Evolutionary conservation across 208 protist species (phyloP).

Genomic region (Novymonas esmeraldas): DNA sequence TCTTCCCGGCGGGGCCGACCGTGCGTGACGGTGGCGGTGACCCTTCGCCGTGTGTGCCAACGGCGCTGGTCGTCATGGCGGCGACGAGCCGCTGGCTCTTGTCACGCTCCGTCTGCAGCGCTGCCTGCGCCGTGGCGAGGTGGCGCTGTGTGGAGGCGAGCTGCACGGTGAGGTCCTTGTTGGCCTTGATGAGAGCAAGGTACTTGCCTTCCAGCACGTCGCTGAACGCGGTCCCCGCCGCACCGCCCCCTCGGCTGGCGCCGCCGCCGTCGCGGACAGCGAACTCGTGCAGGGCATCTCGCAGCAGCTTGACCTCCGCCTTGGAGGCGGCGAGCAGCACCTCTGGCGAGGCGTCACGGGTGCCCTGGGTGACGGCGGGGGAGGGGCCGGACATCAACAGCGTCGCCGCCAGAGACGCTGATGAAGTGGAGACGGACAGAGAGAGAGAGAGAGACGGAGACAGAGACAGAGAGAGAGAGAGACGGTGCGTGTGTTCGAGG

Average conservation of each 20-base stretch:
- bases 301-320: constrained; percentile 43
- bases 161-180: constrained; percentile 51
- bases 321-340: constrained; percentile 20
- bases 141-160: constrained; percentile 32
- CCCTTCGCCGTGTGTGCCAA: constrained; percentile 7
- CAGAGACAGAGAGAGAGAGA: neutral
- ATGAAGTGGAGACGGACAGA: too few species aligned
- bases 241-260: constrained; percentile 2
- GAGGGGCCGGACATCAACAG: neutral
- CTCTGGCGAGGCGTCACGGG: constrained; percentile 8
- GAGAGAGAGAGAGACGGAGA: too few species aligned
- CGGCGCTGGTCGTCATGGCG: constrained; percentile 13
- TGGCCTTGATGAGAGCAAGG: constrained; percentile 53
- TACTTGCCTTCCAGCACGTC: constrained; percentile 69
- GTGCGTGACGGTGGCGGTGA: neutral
- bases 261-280: constrained; percentile 17
- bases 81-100: constrained; percentile 28
- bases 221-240: constrained; percentile 15
- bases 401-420: neutral
- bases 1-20: neutral
- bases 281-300: constrained; percentile 30
- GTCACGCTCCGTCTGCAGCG: constrained; percentile 36
- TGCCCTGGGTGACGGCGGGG: constrained; percentile 9
- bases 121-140: constrained; percentile 37
- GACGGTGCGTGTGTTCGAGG: neutral